These are phyloP conservation scores for Ustilago xerochloae DNA, from an alignment of 1,284 basidiomycete species.

Conservation along the genomic window DNA sequence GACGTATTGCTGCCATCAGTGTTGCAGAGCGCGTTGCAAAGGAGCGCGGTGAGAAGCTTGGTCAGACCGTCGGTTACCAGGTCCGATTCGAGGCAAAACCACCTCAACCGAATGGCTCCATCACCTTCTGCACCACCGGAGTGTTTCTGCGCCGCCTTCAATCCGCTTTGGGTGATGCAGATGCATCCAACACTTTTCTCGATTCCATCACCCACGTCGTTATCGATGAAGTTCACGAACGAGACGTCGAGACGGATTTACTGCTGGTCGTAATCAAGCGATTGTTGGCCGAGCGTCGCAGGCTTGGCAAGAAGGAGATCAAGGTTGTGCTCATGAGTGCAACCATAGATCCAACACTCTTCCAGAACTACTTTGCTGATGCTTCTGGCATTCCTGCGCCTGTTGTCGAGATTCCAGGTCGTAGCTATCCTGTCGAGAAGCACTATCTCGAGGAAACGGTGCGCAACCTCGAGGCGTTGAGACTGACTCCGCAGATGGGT, in stretches of 20 bases:
- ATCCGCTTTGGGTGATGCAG: conserved; percentile 73
- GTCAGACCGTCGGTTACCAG: conserved; percentile 85
- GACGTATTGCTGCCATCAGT: conserved; percentile 90
- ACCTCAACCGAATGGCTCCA: conserved; percentile 81
- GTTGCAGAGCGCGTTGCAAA: conserved; percentile 92
- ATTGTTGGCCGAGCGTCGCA: conserved; percentile 79
- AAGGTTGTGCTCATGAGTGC: conserved; percentile 96
- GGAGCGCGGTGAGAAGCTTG: conserved; percentile 83
- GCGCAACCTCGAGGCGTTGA: conserved; percentile 44
- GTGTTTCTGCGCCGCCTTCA: conserved; percentile 90
- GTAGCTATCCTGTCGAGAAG: conserved; percentile 87
- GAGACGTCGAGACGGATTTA: conserved; percentile 93
- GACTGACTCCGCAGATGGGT: conserved; percentile 65
- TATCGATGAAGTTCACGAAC: conserved; percentile 96
- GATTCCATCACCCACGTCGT: conserved; percentile 90
- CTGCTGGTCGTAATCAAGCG: conserved; percentile 90
- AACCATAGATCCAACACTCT: conserved; percentile 89
- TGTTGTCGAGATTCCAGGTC: conserved; percentile 88
- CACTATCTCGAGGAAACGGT: conserved; percentile 85
- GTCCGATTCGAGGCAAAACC: conserved; percentile 88
- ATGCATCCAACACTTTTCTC: conserved; percentile 70
- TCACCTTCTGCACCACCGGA: conserved; percentile 95
- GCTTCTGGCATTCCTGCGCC: conserved; percentile 73
- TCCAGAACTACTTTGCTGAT: conserved; percentile 86
- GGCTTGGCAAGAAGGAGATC: conserved; percentile 78